Percentiles rank a stretch among this genome's conserved stretches.
phyloP scores from a whole-genome alignment of 2,329 filamentous ascomycete genomes.

The Penicillium nordicum region DNA sequence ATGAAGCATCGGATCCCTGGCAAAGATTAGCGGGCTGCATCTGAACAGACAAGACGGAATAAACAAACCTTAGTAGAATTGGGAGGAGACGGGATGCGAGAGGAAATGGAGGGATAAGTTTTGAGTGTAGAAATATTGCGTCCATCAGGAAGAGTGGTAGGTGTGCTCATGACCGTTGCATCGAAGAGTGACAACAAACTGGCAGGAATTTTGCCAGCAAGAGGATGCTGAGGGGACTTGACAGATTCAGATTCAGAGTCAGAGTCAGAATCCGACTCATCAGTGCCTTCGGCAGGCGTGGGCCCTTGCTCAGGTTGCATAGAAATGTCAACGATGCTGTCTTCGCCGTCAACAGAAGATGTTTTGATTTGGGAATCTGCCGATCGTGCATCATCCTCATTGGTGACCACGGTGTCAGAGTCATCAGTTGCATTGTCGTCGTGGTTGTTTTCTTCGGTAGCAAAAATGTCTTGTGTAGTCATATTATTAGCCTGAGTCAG shows the following conservation, averaged over 20 bases:
- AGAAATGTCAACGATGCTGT: conserved; percentile 84
- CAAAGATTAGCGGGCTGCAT: neutral
- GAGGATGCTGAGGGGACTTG: conserved; percentile 46
- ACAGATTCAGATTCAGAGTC: conserved; percentile 1
- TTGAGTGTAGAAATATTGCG: conserved; percentile 58
- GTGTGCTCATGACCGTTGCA: conserved; percentile 61
- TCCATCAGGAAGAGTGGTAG: conserved; percentile 63
- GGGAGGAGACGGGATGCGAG: conserved; percentile 41
- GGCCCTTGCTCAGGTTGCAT: conserved; percentile 63
- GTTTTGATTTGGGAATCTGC: conserved; percentile 69
- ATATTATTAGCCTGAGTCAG: conserved; percentile 71
- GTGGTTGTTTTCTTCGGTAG: conserved; percentile 49
- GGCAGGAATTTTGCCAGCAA: conserved; percentile 59
- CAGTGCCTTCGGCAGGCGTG: conserved; percentile 17
- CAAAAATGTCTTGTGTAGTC: conserved; percentile 66
- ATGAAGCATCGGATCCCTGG: conserved; percentile 1
- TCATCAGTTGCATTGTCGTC: conserved; percentile 55
- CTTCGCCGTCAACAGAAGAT: conserved; percentile 79
- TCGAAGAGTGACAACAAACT: conserved; percentile 71
- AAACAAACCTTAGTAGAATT: conserved; percentile 17
- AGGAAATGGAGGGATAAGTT: conserved; percentile 54
- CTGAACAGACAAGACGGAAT: neutral
- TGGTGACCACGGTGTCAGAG: conserved; percentile 66
- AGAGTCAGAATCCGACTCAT: conserved; percentile 13
- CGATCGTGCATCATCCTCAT: conserved; percentile 59